These are phyloP conservation scores for Cyclostephanos tholiformis DNA, from an alignment of 108 stramenopile species.

Conservation along the genomic window DNA sequence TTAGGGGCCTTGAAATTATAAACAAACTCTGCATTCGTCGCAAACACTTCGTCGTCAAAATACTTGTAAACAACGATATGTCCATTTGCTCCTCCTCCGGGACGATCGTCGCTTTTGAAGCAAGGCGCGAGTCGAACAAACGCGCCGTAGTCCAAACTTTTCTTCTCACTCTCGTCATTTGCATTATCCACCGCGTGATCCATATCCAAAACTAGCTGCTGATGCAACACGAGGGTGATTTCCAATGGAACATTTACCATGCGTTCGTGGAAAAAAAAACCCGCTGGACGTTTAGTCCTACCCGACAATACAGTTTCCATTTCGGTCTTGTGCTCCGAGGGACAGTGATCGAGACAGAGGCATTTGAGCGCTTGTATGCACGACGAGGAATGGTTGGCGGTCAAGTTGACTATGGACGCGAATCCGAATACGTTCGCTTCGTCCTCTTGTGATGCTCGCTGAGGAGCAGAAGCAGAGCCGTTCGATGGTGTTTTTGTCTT, in stretches of 20 bases:
- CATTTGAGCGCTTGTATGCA: constrained; percentile 67
- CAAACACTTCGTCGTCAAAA: constrained; percentile 88
- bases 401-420: constrained; percentile 80
- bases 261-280: constrained; percentile 82
- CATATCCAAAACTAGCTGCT: constrained; percentile 83
- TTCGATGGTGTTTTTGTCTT: background rate
- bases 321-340: constrained; percentile 64
- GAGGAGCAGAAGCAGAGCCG: background rate
- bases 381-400: constrained; percentile 55
- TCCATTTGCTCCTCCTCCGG: constrained; percentile 9
- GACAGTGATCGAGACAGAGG: constrained; percentile 65
- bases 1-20: constrained; percentile 69
- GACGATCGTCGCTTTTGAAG: constrained; percentile 7
- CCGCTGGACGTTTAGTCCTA: constrained; percentile 78
- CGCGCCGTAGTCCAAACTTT: constrained; percentile 81
- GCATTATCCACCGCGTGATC: constrained; percentile 81
- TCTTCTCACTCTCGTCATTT: constrained; percentile 61
- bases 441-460: constrained; percentile 11
- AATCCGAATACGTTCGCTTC: constrained; percentile 79
- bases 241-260: constrained; percentile 87
- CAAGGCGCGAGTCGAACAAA: constrained; percentile 80
- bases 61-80: constrained; percentile 62
- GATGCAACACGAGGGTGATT: constrained; percentile 75
- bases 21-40: constrained; percentile 73
- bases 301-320: constrained; percentile 74